phyloP scores from a whole-genome alignment of 495 filamentous ascomycete species.

The Penicillium ucsense region DNA sequence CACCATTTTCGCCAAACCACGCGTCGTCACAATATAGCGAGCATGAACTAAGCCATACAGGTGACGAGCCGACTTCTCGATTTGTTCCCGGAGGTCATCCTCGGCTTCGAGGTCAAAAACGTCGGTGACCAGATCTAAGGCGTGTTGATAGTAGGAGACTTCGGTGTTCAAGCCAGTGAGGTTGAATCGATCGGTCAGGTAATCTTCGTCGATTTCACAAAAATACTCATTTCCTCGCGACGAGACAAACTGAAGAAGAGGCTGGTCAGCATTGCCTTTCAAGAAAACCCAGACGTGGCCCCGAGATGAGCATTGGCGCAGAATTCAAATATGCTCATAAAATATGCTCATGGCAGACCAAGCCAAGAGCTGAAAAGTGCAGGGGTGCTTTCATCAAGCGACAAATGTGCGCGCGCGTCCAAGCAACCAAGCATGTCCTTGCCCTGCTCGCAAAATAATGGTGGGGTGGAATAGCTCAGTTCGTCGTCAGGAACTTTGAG shows the following conservation, averaged over 20 bases:
- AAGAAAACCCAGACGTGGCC: too few relatives aligned
- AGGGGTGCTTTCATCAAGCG: too few relatives aligned
- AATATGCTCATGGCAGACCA: too few relatives aligned
- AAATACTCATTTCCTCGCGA: slow-evolving; percentile 98
- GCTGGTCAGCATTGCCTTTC: slow-evolving; percentile 8
- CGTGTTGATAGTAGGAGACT: slow-evolving; percentile 98
- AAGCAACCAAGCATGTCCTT: too few relatives aligned
- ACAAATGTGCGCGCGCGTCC: too few relatives aligned
- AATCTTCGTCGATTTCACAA: slow-evolving; percentile 99
- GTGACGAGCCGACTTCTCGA: slow-evolving; percentile 94
- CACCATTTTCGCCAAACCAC: slow-evolving; percentile 95
- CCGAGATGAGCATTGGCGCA: too few relatives aligned
- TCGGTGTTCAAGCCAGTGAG: slow-evolving; percentile 94
- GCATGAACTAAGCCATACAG: slow-evolving; percentile 96
- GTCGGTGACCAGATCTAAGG: slow-evolving; percentile 97
- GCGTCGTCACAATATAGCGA: slow-evolving; percentile 91
- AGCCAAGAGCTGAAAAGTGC: too few relatives aligned
- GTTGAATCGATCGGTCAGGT: slow-evolving; percentile 97
- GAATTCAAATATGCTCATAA: too few relatives aligned
- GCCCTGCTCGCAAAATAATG: too few relatives aligned
- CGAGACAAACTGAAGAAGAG: slow-evolving; percentile 70
- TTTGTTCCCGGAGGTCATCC: slow-evolving; percentile 94
- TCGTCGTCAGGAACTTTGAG: too few relatives aligned
- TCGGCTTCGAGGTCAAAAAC: slow-evolving; percentile 99
- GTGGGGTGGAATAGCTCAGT: too few relatives aligned